These are phyloP conservation scores for Wickerhamomyces mucosus DNA, from an alignment of 805 yeast genomes.

Conservation along the genomic window DNA sequence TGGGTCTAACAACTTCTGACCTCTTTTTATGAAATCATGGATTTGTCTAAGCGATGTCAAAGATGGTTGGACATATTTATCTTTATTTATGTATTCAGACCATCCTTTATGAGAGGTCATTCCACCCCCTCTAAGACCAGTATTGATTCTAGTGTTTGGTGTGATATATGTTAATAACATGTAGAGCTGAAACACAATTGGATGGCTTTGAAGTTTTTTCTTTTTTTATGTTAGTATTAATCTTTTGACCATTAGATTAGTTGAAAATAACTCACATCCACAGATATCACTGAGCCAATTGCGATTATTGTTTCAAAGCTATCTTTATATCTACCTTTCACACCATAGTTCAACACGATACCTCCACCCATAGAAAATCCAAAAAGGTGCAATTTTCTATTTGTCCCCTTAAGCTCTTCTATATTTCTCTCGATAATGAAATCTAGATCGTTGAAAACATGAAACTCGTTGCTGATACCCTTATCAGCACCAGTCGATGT, in stretches of 20 bases:
- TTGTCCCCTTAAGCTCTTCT: slow-evolving; percentile 21
- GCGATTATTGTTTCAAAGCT: slow-evolving; percentile 37
- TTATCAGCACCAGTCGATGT: slow-evolving; percentile 43
- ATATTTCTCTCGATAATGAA: slow-evolving; percentile 39
- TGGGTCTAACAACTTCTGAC: slow-evolving; percentile 37
- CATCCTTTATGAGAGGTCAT: slow-evolving; percentile 41
- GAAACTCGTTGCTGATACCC: slow-evolving; percentile 49
- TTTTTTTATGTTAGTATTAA: no score
- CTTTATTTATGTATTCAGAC: slow-evolving; percentile 33
- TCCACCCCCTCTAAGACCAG: slow-evolving; percentile 43
- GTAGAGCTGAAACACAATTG: no score
- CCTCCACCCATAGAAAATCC: slow-evolving; percentile 87
- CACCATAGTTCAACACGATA: slow-evolving; percentile 51
- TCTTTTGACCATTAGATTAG: no score
- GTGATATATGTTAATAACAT: slow-evolving; percentile 30
- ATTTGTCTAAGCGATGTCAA: slow-evolving; percentile 45
- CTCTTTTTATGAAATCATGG: slow-evolving; percentile 53
- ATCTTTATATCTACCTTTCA: slow-evolving; percentile 40
- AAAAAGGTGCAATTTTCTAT: slow-evolving; percentile 37
- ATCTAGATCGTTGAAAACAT: slow-evolving; percentile 51
- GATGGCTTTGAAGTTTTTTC: no score
- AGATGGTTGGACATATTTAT: slow-evolving; percentile 34
- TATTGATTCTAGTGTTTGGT: slow-evolving; percentile 44
- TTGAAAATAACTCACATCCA: no score
- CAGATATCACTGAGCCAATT: slow-evolving; percentile 54